Evolutionary conservation across 441 rosid species (phyloP).

Genomic region (Omphalea diandra): DNA sequence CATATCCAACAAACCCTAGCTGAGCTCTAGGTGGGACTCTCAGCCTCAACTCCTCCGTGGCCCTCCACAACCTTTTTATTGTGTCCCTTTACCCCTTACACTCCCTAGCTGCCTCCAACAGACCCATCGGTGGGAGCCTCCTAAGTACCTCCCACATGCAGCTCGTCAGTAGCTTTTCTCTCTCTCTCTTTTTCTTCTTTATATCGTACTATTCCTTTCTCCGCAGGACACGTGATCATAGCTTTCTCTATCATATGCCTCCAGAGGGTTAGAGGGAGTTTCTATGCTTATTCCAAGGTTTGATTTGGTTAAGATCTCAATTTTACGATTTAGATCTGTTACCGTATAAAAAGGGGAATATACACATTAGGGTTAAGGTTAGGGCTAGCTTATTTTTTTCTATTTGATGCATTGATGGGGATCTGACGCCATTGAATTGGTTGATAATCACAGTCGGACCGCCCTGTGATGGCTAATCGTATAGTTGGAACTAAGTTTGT

Average conservation of each 20-base stretch:
- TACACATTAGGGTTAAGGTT: constrained; percentile 35
- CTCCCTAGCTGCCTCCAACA: no score
- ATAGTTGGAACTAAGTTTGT: constrained; percentile 75
- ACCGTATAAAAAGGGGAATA: constrained; percentile 4
- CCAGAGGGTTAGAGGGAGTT: constrained; percentile 26
- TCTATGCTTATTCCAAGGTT: constrained; percentile 21
- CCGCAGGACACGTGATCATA: constrained; percentile 36
- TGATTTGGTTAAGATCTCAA: constrained; percentile 18
- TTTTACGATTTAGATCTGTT: constrained; percentile 35
- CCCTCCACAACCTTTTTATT: no score
- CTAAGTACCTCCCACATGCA: no score
- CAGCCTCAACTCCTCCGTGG: no score
- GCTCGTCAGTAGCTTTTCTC: constrained; percentile 21
- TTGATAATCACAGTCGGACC: constrained; percentile 32
- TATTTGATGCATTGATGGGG: constrained; percentile 65
- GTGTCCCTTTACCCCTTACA: no score
- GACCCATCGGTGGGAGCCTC: no score
- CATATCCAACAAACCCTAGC: no score
- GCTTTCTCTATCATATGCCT: constrained; percentile 29
- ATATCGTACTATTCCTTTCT: constrained; percentile 22
- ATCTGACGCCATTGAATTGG: constrained; percentile 45
- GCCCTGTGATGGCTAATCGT: constrained; percentile 89
- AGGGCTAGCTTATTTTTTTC: no score
- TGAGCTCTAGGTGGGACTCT: no score
- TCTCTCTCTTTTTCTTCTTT: no score